Evolutionary conservation across 2,329 filamentous ascomycete species (phyloP), one percentile per base, ranked within the genome.

Genomic region (Zymoseptoria tritici): DNA sequence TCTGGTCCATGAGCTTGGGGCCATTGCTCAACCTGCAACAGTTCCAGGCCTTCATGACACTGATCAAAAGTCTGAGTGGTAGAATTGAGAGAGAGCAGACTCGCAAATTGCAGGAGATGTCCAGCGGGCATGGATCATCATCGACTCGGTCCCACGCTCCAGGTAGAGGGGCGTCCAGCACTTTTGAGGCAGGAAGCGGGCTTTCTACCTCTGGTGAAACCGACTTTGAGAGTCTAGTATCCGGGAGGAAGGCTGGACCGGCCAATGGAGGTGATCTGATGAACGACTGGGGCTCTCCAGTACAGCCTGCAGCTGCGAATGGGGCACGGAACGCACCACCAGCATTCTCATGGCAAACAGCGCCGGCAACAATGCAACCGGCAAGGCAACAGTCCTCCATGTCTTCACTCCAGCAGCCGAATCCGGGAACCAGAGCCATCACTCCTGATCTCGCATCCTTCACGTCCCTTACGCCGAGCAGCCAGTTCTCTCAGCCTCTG

Each of bases 1-100:
- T 99, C 1, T 99, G 94, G 94, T 84, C 77, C 65, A 97, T 97
- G 84, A 91, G 88, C 69, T 79, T 99, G 3, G 94, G 94, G 0
- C 94, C 94, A 0, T 78, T 99, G 29, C 83, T 99, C 4, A 88
- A 96, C 68, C 80, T 97, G 7, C 82, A 87, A 61, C 93, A 81
- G 72, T 99, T 99, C 71, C 88, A 91, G 71, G 79, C 83, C 0
- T 97, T 95, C 73, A 97, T 97, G 91, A 79, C 85, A 4, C 80
- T 96, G 52, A 95, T 97, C 74, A 95, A 90, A 72, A 82, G 78
- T 0, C 77, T 97, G 4, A 95, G 91, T 0, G 78, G 81, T 19
- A 85, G 86, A 58, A 89, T 99, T 36, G 93, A 99, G 72, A 84
- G 88, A 19, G 94, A 97, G 71, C 94, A 97, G 69, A 88, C 83